A percentile compares a stretch with the other conserved stretches of the same genome.
phyloP scores from a whole-genome alignment of 371 early-diverging fungal genomes.

The Mortierella sp. region DNA sequence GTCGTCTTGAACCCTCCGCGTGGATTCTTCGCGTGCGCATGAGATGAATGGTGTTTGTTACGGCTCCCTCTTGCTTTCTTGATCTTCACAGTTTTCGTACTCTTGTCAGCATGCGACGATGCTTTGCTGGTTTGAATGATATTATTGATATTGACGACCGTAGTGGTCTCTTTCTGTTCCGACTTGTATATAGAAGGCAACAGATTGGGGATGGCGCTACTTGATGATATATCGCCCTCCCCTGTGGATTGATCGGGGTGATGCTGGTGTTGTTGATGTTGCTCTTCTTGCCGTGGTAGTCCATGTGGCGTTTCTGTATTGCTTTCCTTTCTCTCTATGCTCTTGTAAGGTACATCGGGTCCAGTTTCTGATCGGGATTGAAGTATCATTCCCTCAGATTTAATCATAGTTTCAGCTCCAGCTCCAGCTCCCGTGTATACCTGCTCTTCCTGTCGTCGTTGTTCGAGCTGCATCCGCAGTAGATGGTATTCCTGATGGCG shows the following conservation, averaged over 20 bases:
- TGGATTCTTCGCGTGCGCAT: conserved; percentile 12
- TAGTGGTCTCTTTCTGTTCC: too few species aligned
- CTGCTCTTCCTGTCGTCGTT: background rate
- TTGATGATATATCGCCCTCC: background rate
- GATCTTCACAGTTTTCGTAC: background rate
- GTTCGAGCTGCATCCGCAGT: conserved; percentile 4
- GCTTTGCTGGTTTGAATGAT: background rate
- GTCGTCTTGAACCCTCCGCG: conserved; percentile 37
- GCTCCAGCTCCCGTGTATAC: background rate
- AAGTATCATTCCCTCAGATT: background rate
- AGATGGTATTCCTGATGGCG: conserved; percentile 8
- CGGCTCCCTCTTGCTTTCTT: background rate
- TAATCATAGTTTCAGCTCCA: background rate
- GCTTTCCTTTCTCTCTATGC: background rate
- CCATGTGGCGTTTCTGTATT: background rate
- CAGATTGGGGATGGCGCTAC: background rate
- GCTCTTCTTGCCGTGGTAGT: background rate
- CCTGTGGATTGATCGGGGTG: background rate
- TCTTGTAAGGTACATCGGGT: background rate
- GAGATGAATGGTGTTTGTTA: conserved; percentile 1
- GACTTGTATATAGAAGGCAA: too few species aligned
- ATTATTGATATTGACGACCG: too few species aligned
- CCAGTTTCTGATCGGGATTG: background rate
- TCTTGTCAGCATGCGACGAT: background rate
- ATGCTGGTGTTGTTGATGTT: conserved; percentile 1